Evolutionary conservation across 805 yeast species (phyloP), one percentile per base, ranked within the genome.

Genomic region (Allodekkera sacchari): DNA sequence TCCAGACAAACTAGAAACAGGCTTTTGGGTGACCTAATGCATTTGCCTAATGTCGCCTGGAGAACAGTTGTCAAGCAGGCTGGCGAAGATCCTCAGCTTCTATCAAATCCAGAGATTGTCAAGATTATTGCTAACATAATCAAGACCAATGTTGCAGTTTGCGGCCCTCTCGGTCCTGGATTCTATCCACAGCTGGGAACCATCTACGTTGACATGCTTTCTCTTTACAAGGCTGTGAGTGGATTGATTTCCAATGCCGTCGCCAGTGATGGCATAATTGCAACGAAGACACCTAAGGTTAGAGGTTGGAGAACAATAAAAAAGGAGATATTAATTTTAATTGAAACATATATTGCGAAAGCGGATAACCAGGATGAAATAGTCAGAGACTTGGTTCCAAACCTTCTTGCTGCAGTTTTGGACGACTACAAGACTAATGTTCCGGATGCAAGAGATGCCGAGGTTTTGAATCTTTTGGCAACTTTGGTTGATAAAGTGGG

Each of bases 361-460:
- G 95, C 96, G 7, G 94, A 82, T 47, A 81, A 85, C 49, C 63
- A 71, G 37, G 88, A 87, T 37, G 89, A 84, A 45, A 78, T 89
- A 32, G 95, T 83, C 16, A 68, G 77, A 30, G 85, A 81, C 41
- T 68, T 92, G 43, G 77, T 87, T 4, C 83, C 83, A 41, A 94
- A 94, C 19, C 63, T 92, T 50, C 73, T 92, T 40, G 69, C 69
- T 27, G 84, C 96, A 0, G 88, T 85, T 11, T 69, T 92, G 41
- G 94, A 82, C 39, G 99, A 92, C 56, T 92, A 92, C 61, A 75
- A 74, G 48, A 63, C 75, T 12, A 83, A 83, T 50, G 95, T 87
- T 21, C 94, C 97, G 4, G 95, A 87, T 62, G 96, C 96, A 7
- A 78, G 97, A 53, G 98, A 92, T 61, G 95, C 96, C 6, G 98